phyloP scores from a whole-genome alignment of 2,329 filamentous ascomycete genomes.

The Elsinoe australis region DNA sequence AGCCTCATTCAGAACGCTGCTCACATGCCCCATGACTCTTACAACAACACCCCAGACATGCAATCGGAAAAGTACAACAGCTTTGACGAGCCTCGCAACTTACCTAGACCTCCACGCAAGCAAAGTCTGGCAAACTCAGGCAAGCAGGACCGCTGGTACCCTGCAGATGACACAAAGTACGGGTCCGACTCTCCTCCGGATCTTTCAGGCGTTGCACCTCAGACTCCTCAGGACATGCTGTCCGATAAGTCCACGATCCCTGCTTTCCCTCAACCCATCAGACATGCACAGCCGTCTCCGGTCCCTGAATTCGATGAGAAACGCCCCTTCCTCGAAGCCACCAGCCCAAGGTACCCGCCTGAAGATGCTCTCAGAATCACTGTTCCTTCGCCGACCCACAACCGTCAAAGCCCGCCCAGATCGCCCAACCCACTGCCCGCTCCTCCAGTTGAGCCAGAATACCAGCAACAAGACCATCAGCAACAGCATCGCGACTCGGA shows the following conservation, averaged over 20 bases:
- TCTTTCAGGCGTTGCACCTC: slow-evolving; percentile 6
- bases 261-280: slow-evolving; percentile 12
- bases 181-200: slow-evolving; percentile 14
- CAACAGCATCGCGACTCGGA: slow-evolving; percentile 7
- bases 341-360: background rate
- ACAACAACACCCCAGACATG: slow-evolving; percentile 16
- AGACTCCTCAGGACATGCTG: slow-evolving; percentile 11
- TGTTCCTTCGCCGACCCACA: slow-evolving; percentile 13
- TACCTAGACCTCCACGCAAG: background rate
- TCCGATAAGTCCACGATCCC: slow-evolving; percentile 6
- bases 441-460: slow-evolving; percentile 2
- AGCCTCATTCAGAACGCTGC: slow-evolving; percentile 51
- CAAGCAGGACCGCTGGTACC: slow-evolving; percentile 16
- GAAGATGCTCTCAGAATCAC: slow-evolving; percentile 15
- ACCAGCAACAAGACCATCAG: background rate
- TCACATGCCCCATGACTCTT: slow-evolving; percentile 42
- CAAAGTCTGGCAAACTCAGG: slow-evolving; percentile 8
- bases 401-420: slow-evolving; percentile 12
- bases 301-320: slow-evolving; percentile 7
- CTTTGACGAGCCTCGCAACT: slow-evolving; percentile 3
- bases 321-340: slow-evolving; percentile 1
- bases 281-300: slow-evolving; percentile 5
- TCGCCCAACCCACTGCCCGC: slow-evolving; percentile 9
- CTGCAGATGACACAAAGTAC: slow-evolving; percentile 14
- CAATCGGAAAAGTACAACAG: slow-evolving; percentile 2